These are phyloP conservation scores for Zancudomyces culisetae DNA, from an alignment of 371 early-diverging fungal genomes.

Conservation along the genomic window DNA sequence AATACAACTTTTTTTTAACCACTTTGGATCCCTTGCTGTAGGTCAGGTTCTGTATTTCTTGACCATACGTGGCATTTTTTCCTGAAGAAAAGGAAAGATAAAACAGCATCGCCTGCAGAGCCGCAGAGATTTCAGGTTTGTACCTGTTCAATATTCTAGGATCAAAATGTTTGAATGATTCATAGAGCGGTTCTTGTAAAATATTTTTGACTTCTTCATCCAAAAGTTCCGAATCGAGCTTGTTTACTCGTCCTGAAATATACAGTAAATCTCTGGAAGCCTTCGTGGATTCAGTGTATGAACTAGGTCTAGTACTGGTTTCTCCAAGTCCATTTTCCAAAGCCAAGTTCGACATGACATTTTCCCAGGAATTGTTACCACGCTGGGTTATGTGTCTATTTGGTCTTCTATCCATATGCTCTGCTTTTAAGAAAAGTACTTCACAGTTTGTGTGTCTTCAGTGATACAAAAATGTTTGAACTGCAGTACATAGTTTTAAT, in stretches of 20 bases:
- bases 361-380: no score
- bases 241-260: conserved; percentile 45
- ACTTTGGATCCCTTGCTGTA: conserved; percentile 5
- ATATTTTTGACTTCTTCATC: conserved; percentile 54
- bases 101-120: conserved; percentile 21
- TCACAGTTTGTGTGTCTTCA: no score
- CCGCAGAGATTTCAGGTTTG: conserved; percentile 16
- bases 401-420: no score
- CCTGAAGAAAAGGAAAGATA: conserved; percentile 22
- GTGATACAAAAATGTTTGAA: no score
- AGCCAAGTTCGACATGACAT: no score
- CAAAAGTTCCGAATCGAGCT: conserved; percentile 70
- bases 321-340: no score
- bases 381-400: no score
- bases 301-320: no score
- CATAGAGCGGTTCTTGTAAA: conserved; percentile 55
- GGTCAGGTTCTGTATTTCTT: conserved; percentile 27
- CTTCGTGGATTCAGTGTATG: no score
- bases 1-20: background rate
- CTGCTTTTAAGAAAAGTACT: no score
- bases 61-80: conserved; percentile 29
- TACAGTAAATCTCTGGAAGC: no score
- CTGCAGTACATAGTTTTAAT: no score
- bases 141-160: conserved; percentile 14
- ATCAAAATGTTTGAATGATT: conserved; percentile 22